Percentiles rank a stretch among this genome's conserved stretches.
These are phyloP conservation scores for Rhinocladiella similis DNA, from an alignment of 2,329 filamentous ascomycete species.

Conservation along the genomic window DNA sequence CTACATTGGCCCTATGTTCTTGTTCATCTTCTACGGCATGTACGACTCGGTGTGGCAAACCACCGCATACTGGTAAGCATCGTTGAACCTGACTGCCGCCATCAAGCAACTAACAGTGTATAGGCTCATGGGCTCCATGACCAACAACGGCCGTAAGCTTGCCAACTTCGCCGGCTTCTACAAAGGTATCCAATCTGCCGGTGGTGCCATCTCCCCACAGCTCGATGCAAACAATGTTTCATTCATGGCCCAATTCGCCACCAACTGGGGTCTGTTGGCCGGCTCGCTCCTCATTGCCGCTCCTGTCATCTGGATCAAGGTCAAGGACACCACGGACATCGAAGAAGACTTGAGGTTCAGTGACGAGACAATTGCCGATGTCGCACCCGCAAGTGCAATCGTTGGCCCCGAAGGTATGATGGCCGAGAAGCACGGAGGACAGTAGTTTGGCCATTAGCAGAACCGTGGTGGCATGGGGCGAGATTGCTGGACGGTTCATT, in stretches of 20 bases:
- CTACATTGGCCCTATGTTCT: constrained; percentile 78
- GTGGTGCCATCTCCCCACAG: constrained; percentile 71
- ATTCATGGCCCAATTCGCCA: constrained; percentile 67
- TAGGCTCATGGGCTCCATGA: constrained; percentile 81
- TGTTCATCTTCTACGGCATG: constrained; percentile 89
- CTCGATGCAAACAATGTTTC: constrained; percentile 61
- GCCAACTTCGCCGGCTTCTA: constrained; percentile 84
- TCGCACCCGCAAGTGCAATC: constrained; percentile 38
- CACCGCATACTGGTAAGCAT: constrained; percentile 74
- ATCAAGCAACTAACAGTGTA: not conserved
- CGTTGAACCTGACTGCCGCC: too few species aligned
- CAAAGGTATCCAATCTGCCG: constrained; percentile 79
- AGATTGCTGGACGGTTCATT: too few species aligned
- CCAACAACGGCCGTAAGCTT: constrained; percentile 81
- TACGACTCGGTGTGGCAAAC: constrained; percentile 92
- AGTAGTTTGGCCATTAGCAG: too few species aligned
- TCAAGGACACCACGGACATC: constrained; percentile 71
- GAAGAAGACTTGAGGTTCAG: constrained; percentile 80
- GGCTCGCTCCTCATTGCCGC: constrained; percentile 69
- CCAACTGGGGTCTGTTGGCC: constrained; percentile 68
- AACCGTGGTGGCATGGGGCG: too few species aligned
- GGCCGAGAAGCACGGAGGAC: constrained; percentile 11
- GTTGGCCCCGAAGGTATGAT: constrained; percentile 20
- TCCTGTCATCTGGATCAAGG: constrained; percentile 73
- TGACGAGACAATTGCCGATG: constrained; percentile 75